Percentiles rank a stretch among this genome's conserved stretches.
Conservation (phyloP, 352 stramenopile genomes). For the Pythium apleroticum region DNA sequence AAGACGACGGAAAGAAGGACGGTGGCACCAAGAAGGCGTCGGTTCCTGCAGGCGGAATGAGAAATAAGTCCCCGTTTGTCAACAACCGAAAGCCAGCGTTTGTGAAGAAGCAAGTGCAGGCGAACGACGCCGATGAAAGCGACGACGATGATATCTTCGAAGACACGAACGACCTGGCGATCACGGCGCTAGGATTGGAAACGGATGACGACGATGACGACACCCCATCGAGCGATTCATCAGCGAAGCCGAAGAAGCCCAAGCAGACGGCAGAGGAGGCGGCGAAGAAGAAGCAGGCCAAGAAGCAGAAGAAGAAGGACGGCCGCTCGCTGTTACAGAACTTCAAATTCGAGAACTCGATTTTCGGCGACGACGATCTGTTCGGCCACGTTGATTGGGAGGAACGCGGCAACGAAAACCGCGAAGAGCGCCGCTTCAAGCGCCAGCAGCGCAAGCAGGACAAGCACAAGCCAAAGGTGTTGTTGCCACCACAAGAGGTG, state of each 20-base stretch:
- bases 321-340: slow-evolving; percentile 69
- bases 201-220: slow-evolving; percentile 25
- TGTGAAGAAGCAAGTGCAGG: slow-evolving; percentile 1
- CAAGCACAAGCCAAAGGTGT: slow-evolving; percentile 38
- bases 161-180: slow-evolving; percentile 32
- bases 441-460: slow-evolving; percentile 54
- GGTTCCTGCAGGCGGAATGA: neutral
- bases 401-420: slow-evolving; percentile 45
- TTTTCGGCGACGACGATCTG: slow-evolving; percentile 66
- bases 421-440: slow-evolving; percentile 66
- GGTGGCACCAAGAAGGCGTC: neutral
- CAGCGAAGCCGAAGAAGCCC: slow-evolving; percentile 38
- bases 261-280: slow-evolving; percentile 28
- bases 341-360: slow-evolving; percentile 87
- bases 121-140: slow-evolving; percentile 13
- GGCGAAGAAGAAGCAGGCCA: slow-evolving; percentile 55
- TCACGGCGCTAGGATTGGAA: slow-evolving; percentile 56
- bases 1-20: slow-evolving; percentile 13
- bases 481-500: slow-evolving; percentile 60
- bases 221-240: slow-evolving; percentile 14
- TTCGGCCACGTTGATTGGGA: slow-evolving; percentile 83
- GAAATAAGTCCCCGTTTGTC: slow-evolving; percentile 20
- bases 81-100: slow-evolving; percentile 4
- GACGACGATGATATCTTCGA: slow-evolving; percentile 33
- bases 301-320: slow-evolving; percentile 79